Evolutionary conservation across 176 grass and related monocot genomes (phyloP).

Genomic region (Lolium multiflorum): DNA sequence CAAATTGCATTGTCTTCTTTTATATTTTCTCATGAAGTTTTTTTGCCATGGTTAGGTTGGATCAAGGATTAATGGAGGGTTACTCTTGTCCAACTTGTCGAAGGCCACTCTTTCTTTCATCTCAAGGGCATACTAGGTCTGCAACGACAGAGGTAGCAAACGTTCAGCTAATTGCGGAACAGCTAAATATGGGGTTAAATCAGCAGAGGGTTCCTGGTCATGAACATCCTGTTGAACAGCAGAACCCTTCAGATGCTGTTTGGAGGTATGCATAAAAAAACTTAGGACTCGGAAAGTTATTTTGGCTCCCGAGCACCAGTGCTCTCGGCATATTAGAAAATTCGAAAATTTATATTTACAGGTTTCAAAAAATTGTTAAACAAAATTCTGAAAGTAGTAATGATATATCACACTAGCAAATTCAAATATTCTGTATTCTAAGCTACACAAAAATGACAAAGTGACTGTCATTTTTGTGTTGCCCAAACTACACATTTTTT

Average conservation of each 20-base stretch:
- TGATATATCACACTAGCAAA: too few species aligned
- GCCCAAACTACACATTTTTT: too few species aligned
- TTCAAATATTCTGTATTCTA: too few species aligned
- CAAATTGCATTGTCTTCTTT: slow-evolving; percentile 17
- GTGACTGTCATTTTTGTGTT: too few species aligned
- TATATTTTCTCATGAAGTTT: slow-evolving; percentile 7
- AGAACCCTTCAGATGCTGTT: slow-evolving; percentile 71
- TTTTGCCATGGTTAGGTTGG: slow-evolving; percentile 72
- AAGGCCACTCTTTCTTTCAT: slow-evolving; percentile 77
- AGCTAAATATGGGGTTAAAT: slow-evolving; percentile 68
- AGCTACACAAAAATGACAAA: too few species aligned
- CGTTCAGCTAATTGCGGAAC: slow-evolving; percentile 70
- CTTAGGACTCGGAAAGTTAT: not conserved
- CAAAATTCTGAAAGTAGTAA: too few species aligned
- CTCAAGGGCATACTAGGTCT: slow-evolving; percentile 61
- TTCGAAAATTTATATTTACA: too few species aligned
- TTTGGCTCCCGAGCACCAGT: too few species aligned
- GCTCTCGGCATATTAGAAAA: too few species aligned
- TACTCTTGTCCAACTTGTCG: slow-evolving; percentile 98
- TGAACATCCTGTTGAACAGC: slow-evolving; percentile 66
- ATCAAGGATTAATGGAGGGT: slow-evolving; percentile 88
- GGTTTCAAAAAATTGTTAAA: too few species aligned
- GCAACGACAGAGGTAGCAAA: slow-evolving; percentile 44
- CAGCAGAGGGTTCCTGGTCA: slow-evolving; percentile 65
- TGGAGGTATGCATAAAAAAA: slow-evolving; percentile 71